These are phyloP conservation scores for Epichloe aotearoae DNA, from an alignment of 2,329 filamentous ascomycete genomes.

Conservation along the genomic window DNA sequence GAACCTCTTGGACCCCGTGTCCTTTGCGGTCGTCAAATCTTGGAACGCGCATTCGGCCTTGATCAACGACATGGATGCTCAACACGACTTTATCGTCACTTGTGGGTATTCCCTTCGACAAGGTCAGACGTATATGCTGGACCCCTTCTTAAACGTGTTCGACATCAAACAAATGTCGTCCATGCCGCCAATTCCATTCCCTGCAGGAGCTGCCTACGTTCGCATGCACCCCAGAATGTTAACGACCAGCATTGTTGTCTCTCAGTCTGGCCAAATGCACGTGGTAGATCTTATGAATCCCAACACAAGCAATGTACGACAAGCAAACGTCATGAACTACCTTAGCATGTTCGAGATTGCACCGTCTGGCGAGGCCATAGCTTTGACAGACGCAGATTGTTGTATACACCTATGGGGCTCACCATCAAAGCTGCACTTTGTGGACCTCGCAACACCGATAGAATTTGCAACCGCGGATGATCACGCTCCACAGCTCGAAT, in stretches of 20 bases:
- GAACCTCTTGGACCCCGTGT: conserved; percentile 71
- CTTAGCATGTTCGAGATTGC: conserved; percentile 76
- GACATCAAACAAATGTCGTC: conserved; percentile 84
- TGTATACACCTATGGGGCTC: conserved; percentile 82
- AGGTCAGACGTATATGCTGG: conserved; percentile 59
- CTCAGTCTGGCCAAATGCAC: conserved; percentile 85
- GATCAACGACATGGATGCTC: conserved; percentile 94
- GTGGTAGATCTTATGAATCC: conserved; percentile 93
- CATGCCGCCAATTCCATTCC: conserved; percentile 82
- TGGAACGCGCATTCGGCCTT: conserved; percentile 85
- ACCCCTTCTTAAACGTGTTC: conserved; percentile 90
- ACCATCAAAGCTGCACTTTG: conserved; percentile 72
- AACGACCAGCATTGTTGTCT: conserved; percentile 87
- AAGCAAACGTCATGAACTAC: conserved; percentile 63
- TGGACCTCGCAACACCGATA: conserved; percentile 63
- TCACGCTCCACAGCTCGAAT: conserved; percentile 47
- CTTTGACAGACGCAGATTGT: conserved; percentile 65
- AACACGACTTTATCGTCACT: conserved; percentile 88
- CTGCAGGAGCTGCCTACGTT: conserved; percentile 84
- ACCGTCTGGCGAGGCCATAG: conserved; percentile 74
- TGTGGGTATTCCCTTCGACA: conserved; percentile 86
- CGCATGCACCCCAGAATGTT: conserved; percentile 94
- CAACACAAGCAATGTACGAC: conserved; percentile 72
- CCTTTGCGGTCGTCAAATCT: conserved; percentile 64
- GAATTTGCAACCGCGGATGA: conserved; percentile 61